Base-by-base conservation (phyloP, 78 protist species). In the Diacronema lutheri region DNA sequence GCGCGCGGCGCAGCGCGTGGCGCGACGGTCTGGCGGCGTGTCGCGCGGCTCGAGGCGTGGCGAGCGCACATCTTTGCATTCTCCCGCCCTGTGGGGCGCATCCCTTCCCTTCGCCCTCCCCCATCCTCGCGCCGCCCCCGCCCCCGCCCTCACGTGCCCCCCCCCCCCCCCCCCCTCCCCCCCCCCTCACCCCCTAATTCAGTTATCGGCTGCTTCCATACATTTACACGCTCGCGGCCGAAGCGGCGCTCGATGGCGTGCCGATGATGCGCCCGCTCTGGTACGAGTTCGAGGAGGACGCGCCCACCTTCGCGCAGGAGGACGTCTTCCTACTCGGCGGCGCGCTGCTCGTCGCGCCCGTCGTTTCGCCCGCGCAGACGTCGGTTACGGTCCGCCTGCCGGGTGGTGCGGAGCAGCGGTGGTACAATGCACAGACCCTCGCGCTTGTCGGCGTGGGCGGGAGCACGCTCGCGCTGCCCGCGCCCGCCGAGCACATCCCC, bases 161-260 rank as follows among this genome's bases (percentile, higher is more conserved):
- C n/a, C n/a, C n/a, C n/a, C n/a, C n/a, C n/a, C n/a, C n/a, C n/a
- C n/a, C n/a, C n/a, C n/a, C n/a, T n/a, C n/a, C n/a, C n/a, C n/a
- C n/a, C n/a, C n/a, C n/a, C n/a, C n/a, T n/a, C n/a, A n/a, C n/a
- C n/a, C n/a, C n/a, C n/a, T n/a, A n/a, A n/a, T n/a, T n/a, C n/a
- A n/a, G n/a, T n/a, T n/a, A 98, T 85, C 71, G 37, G 33, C 89
- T 93, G 62, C 89, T 98, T 20, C 99, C 99, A 40, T 92, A 82
- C 62, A 73, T 90, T 91, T 95, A 95, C 89, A 93, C 98, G 33
- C 41, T 81, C 33, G 94, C 94, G 92, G 56, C 76, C 83, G 40
- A 83, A 33, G 89, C 96, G 56, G 58, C 74, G 37, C 26, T 12
- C 16, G 93, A 56, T 37, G 98, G 98, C 33, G 46, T 26, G 20